These are phyloP conservation scores for Auricularia cornea DNA, from an alignment of 768 basidiomycete species.

Conservation along the genomic window DNA sequence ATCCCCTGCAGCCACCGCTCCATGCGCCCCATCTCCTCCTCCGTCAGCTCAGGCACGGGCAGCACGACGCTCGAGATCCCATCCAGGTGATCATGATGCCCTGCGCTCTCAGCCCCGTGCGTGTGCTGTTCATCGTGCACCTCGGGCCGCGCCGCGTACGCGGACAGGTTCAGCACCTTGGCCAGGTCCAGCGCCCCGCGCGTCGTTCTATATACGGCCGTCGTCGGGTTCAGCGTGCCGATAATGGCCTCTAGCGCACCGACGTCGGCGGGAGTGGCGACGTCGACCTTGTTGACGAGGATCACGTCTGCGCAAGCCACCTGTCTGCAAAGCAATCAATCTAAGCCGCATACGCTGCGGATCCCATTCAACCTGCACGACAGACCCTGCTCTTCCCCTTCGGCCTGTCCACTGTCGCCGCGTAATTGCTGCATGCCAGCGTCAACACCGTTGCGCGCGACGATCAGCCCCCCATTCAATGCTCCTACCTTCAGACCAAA, in stretches of 20 bases:
- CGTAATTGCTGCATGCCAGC: slow-evolving; percentile 63
- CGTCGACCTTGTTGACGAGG: slow-evolving; percentile 84
- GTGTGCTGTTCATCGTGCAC: slow-evolving; percentile 25
- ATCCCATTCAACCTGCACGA: neutral
- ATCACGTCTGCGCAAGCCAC: slow-evolving; percentile 89
- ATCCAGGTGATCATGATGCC: slow-evolving; percentile 31
- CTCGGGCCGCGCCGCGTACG: slow-evolving; percentile 54
- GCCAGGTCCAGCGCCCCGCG: slow-evolving; percentile 66
- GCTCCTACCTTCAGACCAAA: slow-evolving; percentile 55
- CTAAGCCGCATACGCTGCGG: neutral
- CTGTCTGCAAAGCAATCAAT: slow-evolving; percentile 50
- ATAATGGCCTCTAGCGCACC: slow-evolving; percentile 50
- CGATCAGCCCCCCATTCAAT: neutral
- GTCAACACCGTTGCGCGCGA: neutral
- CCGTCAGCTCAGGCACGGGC: slow-evolving; percentile 57
- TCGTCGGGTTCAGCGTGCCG: slow-evolving; percentile 69
- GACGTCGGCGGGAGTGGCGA: slow-evolving; percentile 44
- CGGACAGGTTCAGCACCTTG: slow-evolving; percentile 70
- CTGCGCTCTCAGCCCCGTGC: slow-evolving; percentile 20
- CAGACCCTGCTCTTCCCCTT: neutral
- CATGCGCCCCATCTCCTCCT: slow-evolving; percentile 40
- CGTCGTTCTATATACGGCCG: slow-evolving; percentile 63
- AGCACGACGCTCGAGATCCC: slow-evolving; percentile 69
- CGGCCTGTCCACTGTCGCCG: slow-evolving; percentile 53
- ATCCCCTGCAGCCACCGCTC: slow-evolving; percentile 76